A percentile compares a stretch with the other conserved stretches of the same genome.
phyloP scores from a whole-genome alignment of 768 basidiomycete species.

The Naganishia onofrii region DNA sequence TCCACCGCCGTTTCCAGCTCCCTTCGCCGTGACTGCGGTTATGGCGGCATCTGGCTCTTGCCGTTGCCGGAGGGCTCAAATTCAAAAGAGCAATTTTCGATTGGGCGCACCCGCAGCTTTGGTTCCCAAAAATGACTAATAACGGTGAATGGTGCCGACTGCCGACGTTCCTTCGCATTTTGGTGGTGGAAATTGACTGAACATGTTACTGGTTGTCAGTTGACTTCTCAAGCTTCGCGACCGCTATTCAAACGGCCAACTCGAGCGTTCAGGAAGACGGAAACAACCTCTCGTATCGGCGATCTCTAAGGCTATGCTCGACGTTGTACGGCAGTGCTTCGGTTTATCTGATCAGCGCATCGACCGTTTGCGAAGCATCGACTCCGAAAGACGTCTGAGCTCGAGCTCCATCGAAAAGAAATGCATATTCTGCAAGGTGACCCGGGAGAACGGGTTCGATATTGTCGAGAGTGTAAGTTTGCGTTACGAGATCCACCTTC shows the following conservation, averaged over 20 bases:
- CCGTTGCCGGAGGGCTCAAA: no score
- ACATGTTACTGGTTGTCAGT: no score
- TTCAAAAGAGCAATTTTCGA: no score
- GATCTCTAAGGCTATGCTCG: not conserved
- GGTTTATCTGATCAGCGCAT: not conserved
- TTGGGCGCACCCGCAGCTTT: no score
- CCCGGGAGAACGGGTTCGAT: constrained; percentile 40
- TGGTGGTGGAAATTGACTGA: no score
- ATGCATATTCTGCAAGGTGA: constrained; percentile 47
- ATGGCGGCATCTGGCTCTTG: constrained; percentile 1
- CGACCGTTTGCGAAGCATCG: not conserved
- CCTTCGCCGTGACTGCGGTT: not conserved
- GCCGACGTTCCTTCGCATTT: no score
- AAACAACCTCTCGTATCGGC: no score
- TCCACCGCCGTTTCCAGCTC: not conserved
- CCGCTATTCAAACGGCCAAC: no score
- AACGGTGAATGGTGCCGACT: no score
- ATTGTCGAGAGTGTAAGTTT: constrained; percentile 40
- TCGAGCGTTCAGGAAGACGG: no score
- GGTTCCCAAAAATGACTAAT: no score
- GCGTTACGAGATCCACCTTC: not conserved
- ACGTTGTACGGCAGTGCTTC: constrained; percentile 1
- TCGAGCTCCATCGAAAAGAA: constrained; percentile 12
- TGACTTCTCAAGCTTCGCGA: no score
- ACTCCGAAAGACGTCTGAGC: not conserved